Conservation (phyloP, 768 basidiomycete genomes). For the Mycena amicta region DNA sequence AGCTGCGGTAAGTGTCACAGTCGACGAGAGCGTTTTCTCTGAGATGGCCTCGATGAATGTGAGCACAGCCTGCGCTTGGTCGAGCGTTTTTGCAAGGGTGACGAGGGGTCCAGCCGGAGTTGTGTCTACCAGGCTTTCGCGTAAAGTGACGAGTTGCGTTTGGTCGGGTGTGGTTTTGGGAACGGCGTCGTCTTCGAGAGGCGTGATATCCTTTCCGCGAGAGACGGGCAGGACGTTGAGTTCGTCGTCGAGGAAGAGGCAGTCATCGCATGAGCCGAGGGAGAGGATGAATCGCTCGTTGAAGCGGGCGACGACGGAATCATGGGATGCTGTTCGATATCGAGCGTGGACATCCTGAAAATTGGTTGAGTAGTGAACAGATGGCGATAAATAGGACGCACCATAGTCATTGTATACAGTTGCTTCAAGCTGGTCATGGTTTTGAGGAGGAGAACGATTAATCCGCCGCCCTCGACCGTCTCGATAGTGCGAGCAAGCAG, state of each 20-base stretch:
- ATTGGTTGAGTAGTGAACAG: background rate
- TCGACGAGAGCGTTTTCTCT: slow-evolving; percentile 91
- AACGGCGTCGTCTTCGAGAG: slow-evolving; percentile 47
- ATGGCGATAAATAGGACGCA: slow-evolving; percentile 25
- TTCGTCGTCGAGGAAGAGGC: slow-evolving; percentile 95
- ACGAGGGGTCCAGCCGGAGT: slow-evolving; percentile 89
- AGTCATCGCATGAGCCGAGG: slow-evolving; percentile 89
- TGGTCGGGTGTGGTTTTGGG: slow-evolving; percentile 21
- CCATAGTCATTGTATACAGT: slow-evolving; percentile 89
- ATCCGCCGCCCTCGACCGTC: slow-evolving; percentile 94
- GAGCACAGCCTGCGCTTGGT: slow-evolving; percentile 92
- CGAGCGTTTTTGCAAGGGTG: slow-evolving; percentile 87
- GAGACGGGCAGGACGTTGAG: slow-evolving; percentile 97
- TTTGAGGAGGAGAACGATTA: slow-evolving; percentile 87
- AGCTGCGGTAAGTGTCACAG: slow-evolving; percentile 91
- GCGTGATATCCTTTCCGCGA: slow-evolving; percentile 87
- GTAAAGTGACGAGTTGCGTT: slow-evolving; percentile 64
- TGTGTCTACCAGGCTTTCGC: slow-evolving; percentile 75
- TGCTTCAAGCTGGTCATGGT: slow-evolving; percentile 93
- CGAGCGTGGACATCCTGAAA: slow-evolving; percentile 92
- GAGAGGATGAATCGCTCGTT: slow-evolving; percentile 99
- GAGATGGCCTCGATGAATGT: slow-evolving; percentile 94
- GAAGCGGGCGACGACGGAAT: slow-evolving; percentile 89
- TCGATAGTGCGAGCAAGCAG: slow-evolving; percentile 95
- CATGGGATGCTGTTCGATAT: slow-evolving; percentile 90